These are phyloP conservation scores for Isochrysis galbana DNA, from an alignment of 78 protist species.

Conservation along the genomic window DNA sequence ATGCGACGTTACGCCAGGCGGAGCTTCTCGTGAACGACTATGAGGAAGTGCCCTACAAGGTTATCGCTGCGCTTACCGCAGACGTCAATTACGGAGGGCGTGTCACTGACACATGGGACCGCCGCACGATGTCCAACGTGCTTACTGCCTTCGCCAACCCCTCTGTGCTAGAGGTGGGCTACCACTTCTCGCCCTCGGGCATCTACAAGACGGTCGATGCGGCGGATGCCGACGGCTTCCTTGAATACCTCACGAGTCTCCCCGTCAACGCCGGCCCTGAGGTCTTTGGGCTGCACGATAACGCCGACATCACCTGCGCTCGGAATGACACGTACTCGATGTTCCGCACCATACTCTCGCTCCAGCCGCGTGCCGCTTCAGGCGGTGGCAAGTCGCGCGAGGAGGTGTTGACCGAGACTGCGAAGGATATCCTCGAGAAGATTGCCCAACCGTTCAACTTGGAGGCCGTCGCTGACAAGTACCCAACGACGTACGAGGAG, in stretches of 20 bases:
- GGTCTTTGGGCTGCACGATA: constrained; percentile 83
- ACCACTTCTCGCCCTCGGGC: constrained; percentile 39
- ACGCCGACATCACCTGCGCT: constrained; percentile 82
- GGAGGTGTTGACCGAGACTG: constrained; percentile 9
- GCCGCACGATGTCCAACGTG: constrained; percentile 28
- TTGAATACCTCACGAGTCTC: constrained; percentile 17
- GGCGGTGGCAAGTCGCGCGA: constrained; percentile 41
- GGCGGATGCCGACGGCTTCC: background rate
- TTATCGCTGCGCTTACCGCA: constrained; percentile 57
- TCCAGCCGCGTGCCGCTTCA: constrained; percentile 67
- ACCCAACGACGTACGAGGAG: constrained; percentile 63
- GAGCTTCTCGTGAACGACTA: constrained; percentile 44
- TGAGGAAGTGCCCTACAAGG: constrained; percentile 64
- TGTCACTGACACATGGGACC: constrained; percentile 77
- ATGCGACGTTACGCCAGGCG: constrained; percentile 52
- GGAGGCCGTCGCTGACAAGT: constrained; percentile 18
- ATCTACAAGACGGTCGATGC: constrained; percentile 14
- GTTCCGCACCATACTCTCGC: constrained; percentile 35
- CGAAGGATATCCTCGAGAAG: constrained; percentile 13
- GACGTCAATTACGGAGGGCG: constrained; percentile 85
- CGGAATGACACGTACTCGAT: constrained; percentile 57
- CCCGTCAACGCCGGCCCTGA: constrained; percentile 67
- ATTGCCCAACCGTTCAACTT: constrained; percentile 45
- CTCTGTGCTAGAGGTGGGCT: background rate
- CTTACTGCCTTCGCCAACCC: constrained; percentile 32